A percentile compares a stretch with the other conserved stretches of the same genome.
Evolutionary conservation across 108 stramenopile species (phyloP).

Genomic region (Conticribra guillardii): DNA sequence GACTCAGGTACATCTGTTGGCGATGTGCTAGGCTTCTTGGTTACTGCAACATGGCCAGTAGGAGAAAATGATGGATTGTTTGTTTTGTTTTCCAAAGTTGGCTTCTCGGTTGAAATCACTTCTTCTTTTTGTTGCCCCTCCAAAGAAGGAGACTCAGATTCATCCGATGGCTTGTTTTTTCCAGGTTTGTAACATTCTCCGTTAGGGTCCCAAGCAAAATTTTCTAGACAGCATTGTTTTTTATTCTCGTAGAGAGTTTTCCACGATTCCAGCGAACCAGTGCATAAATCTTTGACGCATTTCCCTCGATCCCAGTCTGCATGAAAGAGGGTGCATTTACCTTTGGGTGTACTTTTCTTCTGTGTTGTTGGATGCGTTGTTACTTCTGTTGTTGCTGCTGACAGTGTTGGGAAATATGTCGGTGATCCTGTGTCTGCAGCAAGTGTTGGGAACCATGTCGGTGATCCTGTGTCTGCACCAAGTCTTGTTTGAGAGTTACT

Average conservation of each 20-base stretch:
- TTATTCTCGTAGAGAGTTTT: background rate
- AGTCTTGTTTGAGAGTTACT: no score
- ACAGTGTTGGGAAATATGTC: no score
- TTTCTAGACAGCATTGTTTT: background rate
- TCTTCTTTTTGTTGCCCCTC: no score
- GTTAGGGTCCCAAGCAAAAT: background rate
- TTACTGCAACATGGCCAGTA: background rate
- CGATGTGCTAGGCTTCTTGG: background rate
- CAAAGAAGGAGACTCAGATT: background rate
- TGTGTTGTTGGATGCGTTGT: background rate
- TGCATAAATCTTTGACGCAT: background rate
- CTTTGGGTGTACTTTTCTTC: background rate
- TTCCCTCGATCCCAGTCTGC: background rate
- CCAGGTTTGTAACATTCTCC: background rate
- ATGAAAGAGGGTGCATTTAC: background rate
- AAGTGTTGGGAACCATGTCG: no score
- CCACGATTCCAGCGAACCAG: background rate
- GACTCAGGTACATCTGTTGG: no score
- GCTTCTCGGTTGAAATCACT: no score
- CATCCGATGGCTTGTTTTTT: no score
- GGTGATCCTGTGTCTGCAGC: no score
- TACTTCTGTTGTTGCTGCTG: no score
- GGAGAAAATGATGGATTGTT: background rate
- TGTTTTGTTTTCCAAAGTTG: no score
- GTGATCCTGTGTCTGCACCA: no score